Conservation (phyloP, 164 flowering plant species). For the Magnolia changhungtana region DNA sequence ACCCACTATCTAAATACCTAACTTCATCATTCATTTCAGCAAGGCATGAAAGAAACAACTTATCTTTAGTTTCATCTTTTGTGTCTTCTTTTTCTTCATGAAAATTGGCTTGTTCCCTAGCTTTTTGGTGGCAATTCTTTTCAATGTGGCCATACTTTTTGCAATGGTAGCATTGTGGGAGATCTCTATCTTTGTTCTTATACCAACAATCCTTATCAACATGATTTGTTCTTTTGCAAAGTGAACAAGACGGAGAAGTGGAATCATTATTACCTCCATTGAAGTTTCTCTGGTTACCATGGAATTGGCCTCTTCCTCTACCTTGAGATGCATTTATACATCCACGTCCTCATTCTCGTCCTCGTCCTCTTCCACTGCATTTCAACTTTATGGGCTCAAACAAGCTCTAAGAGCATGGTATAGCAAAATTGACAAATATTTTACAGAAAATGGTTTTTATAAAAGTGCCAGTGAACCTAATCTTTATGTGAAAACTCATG, state of each 20-base stretch:
- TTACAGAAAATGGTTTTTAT: slow-evolving; percentile 13
- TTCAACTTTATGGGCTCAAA: slow-evolving; percentile 16
- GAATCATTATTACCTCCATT: no score
- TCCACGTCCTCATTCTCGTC: background rate
- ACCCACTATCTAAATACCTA: slow-evolving; percentile 1
- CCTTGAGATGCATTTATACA: background rate
- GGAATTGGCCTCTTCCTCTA: background rate
- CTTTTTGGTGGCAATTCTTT: background rate
- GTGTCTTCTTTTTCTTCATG: background rate
- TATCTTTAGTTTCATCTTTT: background rate
- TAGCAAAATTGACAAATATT: slow-evolving; percentile 15
- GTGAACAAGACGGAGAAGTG: background rate
- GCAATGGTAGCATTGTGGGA: background rate
- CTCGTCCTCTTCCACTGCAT: no score
- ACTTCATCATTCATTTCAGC: background rate
- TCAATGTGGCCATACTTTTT: background rate
- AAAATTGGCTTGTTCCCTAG: slow-evolving; percentile 2
- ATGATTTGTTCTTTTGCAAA: background rate
- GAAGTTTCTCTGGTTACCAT: background rate
- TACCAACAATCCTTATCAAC: background rate
- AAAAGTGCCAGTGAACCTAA: slow-evolving; percentile 14
- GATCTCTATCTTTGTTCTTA: no score
- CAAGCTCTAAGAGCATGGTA: slow-evolving; percentile 26
- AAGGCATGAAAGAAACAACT: slow-evolving; percentile 3
- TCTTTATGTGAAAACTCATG: slow-evolving; percentile 9